Evolutionary conservation across 176 grass and related monocot species (phyloP), one percentile per base, ranked within the genome.

Genomic region (Oryza rufipogon): DNA sequence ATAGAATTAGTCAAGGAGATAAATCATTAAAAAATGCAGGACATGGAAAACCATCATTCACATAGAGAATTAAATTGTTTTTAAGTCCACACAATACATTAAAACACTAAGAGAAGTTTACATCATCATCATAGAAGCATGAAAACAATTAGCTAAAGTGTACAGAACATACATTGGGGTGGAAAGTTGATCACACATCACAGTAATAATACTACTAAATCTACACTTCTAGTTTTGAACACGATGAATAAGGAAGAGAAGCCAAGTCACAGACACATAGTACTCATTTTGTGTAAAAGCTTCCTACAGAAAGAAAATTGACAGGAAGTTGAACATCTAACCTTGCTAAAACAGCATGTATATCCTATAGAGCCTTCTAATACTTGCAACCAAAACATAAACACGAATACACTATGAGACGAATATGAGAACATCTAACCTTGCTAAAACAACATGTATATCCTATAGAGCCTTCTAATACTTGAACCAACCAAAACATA

Each of bases 11-110:
- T 56, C 52, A 56, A 20, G 5, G 17, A 85, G 52, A 77, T 47
- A 74, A 20, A 83, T 39, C 46, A 71, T 88, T 88, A 48, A 81
- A 73, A 85, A 25, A 34, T 84, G 64, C 60, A 58, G 4, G 6
- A 66, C n/a, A 73, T 80, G 10, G 6, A 82, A 67, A 74, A 77
- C 6, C 23, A 63, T 9, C 60, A 83, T 67, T 51, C 28, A 74
- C 51, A 75, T 44, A 67, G 10, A 63, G 23, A 86, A 86, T 69
- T 28, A 60, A 82, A 82, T 64, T 47, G 58, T 78, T 42, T 42
- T 19, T 38, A 38, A 68, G 16, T 56, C 16, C 5, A 12, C 16
- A 56, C 16, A 19, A 16, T 56, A 20, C 16, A 56, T 7, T 7
- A 80, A 1, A 15, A 47, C 51, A 68, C 28, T 0, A 65, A 71